Evolutionary conservation across 352 stramenopile species (phyloP), one percentile per base, ranked within the genome.

Genomic region (Phytophthora syringae): DNA sequence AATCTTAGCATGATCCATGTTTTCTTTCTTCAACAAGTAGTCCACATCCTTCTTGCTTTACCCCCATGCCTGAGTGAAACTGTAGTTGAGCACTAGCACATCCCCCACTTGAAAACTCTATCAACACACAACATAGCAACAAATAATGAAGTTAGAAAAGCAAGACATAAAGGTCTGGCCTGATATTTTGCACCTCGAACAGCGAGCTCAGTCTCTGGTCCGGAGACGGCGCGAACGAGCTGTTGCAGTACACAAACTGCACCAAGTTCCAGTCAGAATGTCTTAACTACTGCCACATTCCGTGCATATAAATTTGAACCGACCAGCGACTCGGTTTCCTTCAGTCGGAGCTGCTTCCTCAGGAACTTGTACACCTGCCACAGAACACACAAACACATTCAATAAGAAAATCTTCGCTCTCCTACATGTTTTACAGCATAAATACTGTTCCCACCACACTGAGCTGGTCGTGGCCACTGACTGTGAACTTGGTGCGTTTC

Each of bases 161-260:
- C 9, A 25, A 1, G 15, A 16, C 7, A 25, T 44, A 45, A 45
- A 32, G 12, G 13, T 25, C 28, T 7, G 16, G 9, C 4, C 36
- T 27, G 39, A 9, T 18, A 34, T 47, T 21, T 40, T 37, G 27
- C 53, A 95, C 86, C 77, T 92, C 84, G 55, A 82, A 92, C 30
- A 95, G 70, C 50, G 87, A 84, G 42, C 72, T 90, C 32, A 95
- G 72, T 51, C 83, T 84, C 50, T 95, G 87, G 44, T 93, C 87
- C 4, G 85, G 87, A 3, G 83, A 91, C n/a, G 87, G 87, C 16
- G 87, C 85, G 56, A 95, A 95, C 28, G 87, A 90, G 64, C 83
- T 92, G 63, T 95, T 95, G 79, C 87, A 95, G 63, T 94, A 95
- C 40, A 95, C 83, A 75, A 95, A 93, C 87, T 95, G 59, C 37